Evolutionary conservation across 2,329 filamentous ascomycete species (phyloP).

Genomic region (Septoria linicola): DNA sequence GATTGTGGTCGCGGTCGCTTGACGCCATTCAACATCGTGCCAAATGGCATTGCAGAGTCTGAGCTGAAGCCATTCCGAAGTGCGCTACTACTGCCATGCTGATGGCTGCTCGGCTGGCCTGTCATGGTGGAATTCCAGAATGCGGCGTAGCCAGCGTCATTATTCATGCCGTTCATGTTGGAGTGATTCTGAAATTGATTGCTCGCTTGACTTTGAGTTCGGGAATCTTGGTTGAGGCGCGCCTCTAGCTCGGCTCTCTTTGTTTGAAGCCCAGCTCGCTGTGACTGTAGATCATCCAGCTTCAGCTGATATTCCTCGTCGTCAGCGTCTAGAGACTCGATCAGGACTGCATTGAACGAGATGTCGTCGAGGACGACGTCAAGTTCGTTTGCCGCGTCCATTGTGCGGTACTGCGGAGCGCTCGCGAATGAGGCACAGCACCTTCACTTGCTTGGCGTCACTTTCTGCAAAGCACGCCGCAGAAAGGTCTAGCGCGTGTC

Average conservation of each 20-base stretch:
- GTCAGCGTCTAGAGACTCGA: constrained; percentile 34
- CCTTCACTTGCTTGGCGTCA: background rate
- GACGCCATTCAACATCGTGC: constrained; percentile 8
- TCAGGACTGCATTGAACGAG: constrained; percentile 34
- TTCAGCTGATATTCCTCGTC: constrained; percentile 33
- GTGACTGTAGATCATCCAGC: constrained; percentile 27
- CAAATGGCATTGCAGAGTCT: background rate
- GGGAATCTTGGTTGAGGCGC: constrained; percentile 11
- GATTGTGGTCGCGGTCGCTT: constrained; percentile 28
- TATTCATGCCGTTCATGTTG: constrained; percentile 16
- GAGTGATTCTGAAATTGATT: constrained; percentile 1
- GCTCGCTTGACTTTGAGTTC: constrained; percentile 7
- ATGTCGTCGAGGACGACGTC: constrained; percentile 39
- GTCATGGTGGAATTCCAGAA: constrained; percentile 26
- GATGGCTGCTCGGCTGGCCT: constrained; percentile 22
- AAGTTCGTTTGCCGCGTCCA: background rate
- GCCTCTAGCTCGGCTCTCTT: constrained; percentile 4
- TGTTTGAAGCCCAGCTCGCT: constrained; percentile 16
- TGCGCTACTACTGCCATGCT: constrained; percentile 13
- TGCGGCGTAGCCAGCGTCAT: constrained; percentile 16
- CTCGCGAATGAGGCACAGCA: background rate
- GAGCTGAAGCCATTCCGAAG: background rate
- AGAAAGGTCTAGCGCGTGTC: constrained; percentile 1
- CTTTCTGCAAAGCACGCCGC: background rate
- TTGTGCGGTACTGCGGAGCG: background rate